Evolutionary conservation across 768 basidiomycete genomes (phyloP).

Genomic region (Panaeolus cyanescens): DNA sequence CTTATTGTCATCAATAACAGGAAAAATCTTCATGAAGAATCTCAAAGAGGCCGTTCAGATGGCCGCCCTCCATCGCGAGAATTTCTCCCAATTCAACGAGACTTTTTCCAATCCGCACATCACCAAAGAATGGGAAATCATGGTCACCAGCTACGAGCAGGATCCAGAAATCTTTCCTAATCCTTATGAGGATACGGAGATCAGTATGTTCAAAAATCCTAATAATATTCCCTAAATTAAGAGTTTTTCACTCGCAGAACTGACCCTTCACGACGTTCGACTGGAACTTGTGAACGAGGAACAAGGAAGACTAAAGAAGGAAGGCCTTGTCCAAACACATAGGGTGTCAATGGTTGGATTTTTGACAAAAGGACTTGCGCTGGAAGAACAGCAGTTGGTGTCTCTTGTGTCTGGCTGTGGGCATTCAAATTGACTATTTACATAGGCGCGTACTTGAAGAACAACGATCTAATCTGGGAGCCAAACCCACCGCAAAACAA

Average conservation of each 20-base stretch:
- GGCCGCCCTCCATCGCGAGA: slow-evolving; percentile 4
- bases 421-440: too few species aligned
- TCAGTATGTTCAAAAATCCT: neutral
- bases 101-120: neutral
- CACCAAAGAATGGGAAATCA: slow-evolving; percentile 6
- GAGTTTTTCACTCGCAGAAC: neutral
- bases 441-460: neutral
- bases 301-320: neutral
- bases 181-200: slow-evolving; percentile 13
- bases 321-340: too few species aligned
- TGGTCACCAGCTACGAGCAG: slow-evolving; percentile 5
- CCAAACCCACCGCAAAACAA: slow-evolving; percentile 2
- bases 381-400: neutral
- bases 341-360: neutral
- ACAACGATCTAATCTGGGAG: neutral
- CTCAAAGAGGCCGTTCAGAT: slow-evolving; percentile 9
- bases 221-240: neutral
- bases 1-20: too few species aligned
- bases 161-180: slow-evolving; percentile 7
- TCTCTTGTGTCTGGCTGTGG: too few species aligned
- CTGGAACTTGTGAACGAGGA: slow-evolving; percentile 12
- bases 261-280: slow-evolving; percentile 11
- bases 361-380: neutral
- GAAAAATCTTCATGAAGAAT: neutral
- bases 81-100: slow-evolving; percentile 1